Evolutionary conservation across 139 green algal species (phyloP).

Genomic region (Picochlorum sp.): DNA sequence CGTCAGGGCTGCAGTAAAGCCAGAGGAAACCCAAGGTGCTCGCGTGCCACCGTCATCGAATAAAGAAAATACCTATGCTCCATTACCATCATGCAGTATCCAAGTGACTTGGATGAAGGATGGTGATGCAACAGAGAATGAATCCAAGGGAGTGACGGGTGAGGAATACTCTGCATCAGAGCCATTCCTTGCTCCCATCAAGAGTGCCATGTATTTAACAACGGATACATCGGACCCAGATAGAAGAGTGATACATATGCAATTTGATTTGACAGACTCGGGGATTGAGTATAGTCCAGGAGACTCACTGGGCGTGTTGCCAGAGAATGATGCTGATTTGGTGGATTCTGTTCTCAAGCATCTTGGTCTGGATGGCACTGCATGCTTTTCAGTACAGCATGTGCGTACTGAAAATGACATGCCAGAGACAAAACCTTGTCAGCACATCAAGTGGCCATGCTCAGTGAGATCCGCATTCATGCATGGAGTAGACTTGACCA

Average conservation of each 20-base stretch:
- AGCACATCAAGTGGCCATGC: conserved; percentile 69
- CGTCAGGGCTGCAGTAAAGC: conserved; percentile 29
- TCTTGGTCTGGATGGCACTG: conserved; percentile 38
- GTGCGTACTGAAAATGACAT: conserved; percentile 8
- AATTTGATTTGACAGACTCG: conserved; percentile 61
- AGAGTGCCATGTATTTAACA: conserved; percentile 25
- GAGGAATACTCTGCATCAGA: neutral
- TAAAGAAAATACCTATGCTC: conserved; percentile 33
- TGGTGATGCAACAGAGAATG: neutral
- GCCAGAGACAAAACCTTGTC: conserved; percentile 28
- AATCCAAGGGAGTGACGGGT: neutral
- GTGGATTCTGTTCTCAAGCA: conserved; percentile 49
- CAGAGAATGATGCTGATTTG: conserved; percentile 53
- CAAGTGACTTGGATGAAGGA: conserved; percentile 16
- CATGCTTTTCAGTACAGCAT: conserved; percentile 44
- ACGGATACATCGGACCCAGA: conserved; percentile 33
- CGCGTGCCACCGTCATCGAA: neutral
- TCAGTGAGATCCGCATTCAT: conserved; percentile 60
- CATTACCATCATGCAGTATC: conserved; percentile 47
- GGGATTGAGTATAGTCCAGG: conserved; percentile 67
- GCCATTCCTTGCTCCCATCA: conserved; percentile 56
- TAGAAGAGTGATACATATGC: conserved; percentile 75
- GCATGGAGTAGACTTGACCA: conserved; percentile 60
- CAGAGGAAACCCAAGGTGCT: conserved; percentile 6
- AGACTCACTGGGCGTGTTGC: conserved; percentile 77